These are phyloP conservation scores for Rhizopus stolonifer DNA, from an alignment of 371 early-diverging fungal genomes.

Conservation along the genomic window DNA sequence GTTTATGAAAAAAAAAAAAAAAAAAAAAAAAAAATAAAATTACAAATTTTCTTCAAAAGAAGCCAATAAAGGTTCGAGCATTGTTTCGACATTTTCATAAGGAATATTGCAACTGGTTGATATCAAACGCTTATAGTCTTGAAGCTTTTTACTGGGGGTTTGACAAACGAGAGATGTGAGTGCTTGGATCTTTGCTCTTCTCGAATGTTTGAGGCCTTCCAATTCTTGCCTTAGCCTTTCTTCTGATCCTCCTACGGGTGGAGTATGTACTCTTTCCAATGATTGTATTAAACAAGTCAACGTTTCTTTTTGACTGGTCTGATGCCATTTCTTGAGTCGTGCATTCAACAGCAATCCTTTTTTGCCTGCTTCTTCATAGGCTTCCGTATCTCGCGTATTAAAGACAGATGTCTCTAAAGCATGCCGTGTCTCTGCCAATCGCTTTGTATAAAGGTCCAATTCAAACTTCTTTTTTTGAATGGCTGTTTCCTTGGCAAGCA, in stretches of 20 bases:
- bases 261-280: neutral
- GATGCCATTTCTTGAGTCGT: neutral
- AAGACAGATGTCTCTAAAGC: constrained; percentile 8
- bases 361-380: constrained; percentile 1
- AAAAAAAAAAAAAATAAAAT: neutral
- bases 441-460: constrained; percentile 21
- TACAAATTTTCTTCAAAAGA: constrained; percentile 21
- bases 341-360: neutral
- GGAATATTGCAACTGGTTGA: constrained; percentile 48
- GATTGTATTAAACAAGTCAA: neutral
- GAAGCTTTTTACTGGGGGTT: constrained; percentile 36
- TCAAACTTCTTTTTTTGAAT: constrained; percentile 29
- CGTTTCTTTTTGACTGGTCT: neutral
- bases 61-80: constrained; percentile 38
- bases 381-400: neutral
- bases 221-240: constrained; percentile 14
- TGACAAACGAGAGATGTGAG: constrained; percentile 22
- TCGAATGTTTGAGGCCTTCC: constrained; percentile 2
- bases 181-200: constrained; percentile 22
- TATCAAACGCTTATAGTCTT: constrained; percentile 49
- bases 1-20: too few relatives aligned
- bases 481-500: constrained; percentile 24
- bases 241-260: neutral
- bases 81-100: constrained; percentile 48
- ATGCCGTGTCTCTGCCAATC: constrained; percentile 23